These are phyloP conservation scores for Globisporangium ultimum DNA, from an alignment of 352 stramenopile species.

Conservation along the genomic window DNA sequence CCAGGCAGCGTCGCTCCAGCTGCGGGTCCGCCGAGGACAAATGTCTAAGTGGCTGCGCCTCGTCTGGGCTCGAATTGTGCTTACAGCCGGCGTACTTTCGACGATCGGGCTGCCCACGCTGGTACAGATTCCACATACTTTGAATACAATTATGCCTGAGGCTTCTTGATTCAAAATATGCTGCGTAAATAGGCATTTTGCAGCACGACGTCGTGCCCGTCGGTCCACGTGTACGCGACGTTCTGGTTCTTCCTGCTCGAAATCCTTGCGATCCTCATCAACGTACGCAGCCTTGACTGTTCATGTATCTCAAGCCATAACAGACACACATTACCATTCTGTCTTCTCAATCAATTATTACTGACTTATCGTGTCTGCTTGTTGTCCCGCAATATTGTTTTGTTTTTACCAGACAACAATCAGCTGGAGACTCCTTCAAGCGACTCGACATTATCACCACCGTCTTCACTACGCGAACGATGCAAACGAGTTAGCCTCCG, in stretches of 20 bases:
- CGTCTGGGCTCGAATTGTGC: conserved; percentile 16
- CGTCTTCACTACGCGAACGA: no score
- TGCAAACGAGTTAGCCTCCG: no score
- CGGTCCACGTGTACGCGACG: conserved; percentile 23
- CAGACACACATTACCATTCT: no score
- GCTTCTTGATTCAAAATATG: no score
- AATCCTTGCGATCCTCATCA: conserved; percentile 33
- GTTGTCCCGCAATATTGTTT: no score
- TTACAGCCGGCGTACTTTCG: conserved; percentile 32
- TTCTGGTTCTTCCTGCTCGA: conserved; percentile 40
- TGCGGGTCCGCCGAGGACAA: conserved; percentile 22
- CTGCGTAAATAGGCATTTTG: conserved; percentile 10
- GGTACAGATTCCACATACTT: not conserved
- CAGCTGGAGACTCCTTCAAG: no score
- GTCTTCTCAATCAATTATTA: no score
- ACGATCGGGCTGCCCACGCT: conserved; percentile 40
- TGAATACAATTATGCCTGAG: no score
- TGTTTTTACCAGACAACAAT: no score
- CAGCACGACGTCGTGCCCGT: conserved; percentile 22
- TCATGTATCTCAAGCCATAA: no score
- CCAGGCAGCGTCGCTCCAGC: conserved; percentile 23
- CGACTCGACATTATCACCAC: no score
- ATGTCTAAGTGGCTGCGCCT: conserved; percentile 12
- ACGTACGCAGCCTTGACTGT: conserved; percentile 15
- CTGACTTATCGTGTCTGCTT: no score